Base-by-base conservation (phyloP, 1,284 basidiomycete species). In the Ceratobasidium sp. region DNA sequence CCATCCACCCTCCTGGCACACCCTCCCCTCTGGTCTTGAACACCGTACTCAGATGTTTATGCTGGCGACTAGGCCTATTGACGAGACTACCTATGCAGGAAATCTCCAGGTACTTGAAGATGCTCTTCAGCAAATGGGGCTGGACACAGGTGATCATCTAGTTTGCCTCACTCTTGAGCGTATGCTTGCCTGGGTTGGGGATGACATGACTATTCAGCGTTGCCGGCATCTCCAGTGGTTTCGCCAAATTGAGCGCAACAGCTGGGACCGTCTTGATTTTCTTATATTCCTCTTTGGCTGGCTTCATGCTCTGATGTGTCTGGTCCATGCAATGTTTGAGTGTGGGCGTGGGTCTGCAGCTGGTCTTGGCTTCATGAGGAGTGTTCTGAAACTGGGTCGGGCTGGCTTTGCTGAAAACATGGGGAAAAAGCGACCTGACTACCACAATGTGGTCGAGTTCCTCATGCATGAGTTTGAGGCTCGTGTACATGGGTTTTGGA, bases 251-350 rank as follows among this genome's bases (percentile, higher is more conserved):
- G 49, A 52, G 25, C 8, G 8, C 6, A 67, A 67, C 7, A 19
- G 22, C 8, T 34, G n/a, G 2, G 49, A 67, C 32, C 65, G 32
- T 3, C 49, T 49, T 1, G 65, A 67, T 37, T 46, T 46, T 2
- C 34, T 67, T 37, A 17, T 67, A 17, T 22, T 52, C 1, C 8
- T 67, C 8, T 67, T 51, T 49, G 65, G 65, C 2, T 49, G 65
- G 46, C 37, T 67, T 7, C 65, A 67, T n/a, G 46, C 46, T 0
- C 46, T 29, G 29, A 32, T 67, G 65, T 32, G 29, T 8, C 65
- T 52, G 11, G 65, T 19, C 5, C n/a, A 19, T 19, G 22, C 22
- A 0, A 52, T 34, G 15, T 52, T 67, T 67, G 65, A 67, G 32
- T 29, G 25, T 29, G 25, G 25, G 25, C 25, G 25, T 29, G 25